Percentiles rank a stretch among this genome's conserved stretches.
phyloP scores from a whole-genome alignment of 2,329 filamentous ascomycete species.

The Trichoderma koningiopsis region DNA sequence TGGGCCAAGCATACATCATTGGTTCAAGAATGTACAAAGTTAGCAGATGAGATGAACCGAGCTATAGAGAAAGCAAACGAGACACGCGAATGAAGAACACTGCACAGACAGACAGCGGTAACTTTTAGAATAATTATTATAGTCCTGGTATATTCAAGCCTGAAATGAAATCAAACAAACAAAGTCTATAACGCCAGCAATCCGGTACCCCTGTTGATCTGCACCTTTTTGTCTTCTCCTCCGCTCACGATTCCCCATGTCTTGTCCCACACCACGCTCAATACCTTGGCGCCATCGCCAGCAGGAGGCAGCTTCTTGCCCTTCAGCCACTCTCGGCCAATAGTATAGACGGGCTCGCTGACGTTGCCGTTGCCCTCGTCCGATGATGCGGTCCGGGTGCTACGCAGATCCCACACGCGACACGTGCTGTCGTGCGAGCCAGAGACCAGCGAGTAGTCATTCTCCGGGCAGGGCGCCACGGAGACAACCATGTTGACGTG shows the following conservation, averaged over 20 bases:
- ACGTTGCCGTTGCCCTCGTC: slow-evolving; percentile 65
- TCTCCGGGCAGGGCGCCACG: slow-evolving; percentile 57
- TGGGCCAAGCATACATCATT: slow-evolving; percentile 22
- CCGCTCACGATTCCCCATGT: slow-evolving; percentile 86
- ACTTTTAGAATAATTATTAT: slow-evolving; percentile 11
- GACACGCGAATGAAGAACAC: not conserved
- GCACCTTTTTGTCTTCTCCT: slow-evolving; percentile 91
- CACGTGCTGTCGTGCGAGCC: slow-evolving; percentile 92
- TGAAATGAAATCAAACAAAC: not conserved
- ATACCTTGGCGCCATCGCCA: slow-evolving; percentile 87
- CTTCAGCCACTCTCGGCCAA: slow-evolving; percentile 73
- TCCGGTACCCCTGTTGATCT: slow-evolving; percentile 76
- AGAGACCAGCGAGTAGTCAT: slow-evolving; percentile 80
- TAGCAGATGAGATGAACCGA: not conserved
- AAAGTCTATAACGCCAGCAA: slow-evolving; percentile 44
- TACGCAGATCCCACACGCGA: slow-evolving; percentile 89
- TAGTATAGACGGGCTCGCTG: slow-evolving; percentile 72
- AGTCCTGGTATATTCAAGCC: slow-evolving; percentile 23
- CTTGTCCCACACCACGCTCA: slow-evolving; percentile 83
- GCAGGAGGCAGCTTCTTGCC: slow-evolving; percentile 65
- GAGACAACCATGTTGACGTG: slow-evolving; percentile 74
- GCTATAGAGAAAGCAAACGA: not conserved
- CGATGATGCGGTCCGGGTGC: slow-evolving; percentile 60
- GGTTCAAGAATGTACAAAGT: not conserved
- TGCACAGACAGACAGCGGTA: not conserved